Evolutionary conservation across 495 filamentous ascomycete genomes (phyloP), one percentile per base, ranked within the genome.

Genomic region (Trichoderma erinaceum): DNA sequence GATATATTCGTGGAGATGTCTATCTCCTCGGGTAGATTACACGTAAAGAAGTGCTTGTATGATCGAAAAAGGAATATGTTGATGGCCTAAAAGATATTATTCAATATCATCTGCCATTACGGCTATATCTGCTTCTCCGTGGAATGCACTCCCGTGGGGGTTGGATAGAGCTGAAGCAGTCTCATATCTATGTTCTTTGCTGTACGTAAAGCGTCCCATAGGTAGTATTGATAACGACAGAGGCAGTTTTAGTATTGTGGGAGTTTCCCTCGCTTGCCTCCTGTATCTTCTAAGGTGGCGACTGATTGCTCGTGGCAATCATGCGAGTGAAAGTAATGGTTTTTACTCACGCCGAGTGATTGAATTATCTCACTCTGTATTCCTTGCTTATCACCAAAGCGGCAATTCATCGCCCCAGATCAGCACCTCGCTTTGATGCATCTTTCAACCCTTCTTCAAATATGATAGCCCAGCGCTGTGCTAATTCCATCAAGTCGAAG

Each of bases 401-500:
- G 56, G 10, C 21, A 21, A 12, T 3, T 61, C 25, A 61, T 21
- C 56, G 56, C 27, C 56, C 56, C 11, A 61, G 25, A 18, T 61
- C 56, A 12, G 25, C 56, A 32, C 56, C 56, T 32, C 65, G 13
- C 11, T n/a, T 46, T 32, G 41, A 25, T n/a, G 41, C 41, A 35
- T 52, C 65, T n/a, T 29, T 13, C 41, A 66, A 18, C 6, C 65
- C 65, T 29, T 66, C 12, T 23, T 66, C 65, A 66, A 66, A 66
- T n/a, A 50, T 50, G 2, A 0, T 15, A 3, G 65, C 65, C 65
- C 65, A 66, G 7, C 15, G 65, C 41, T 16, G 27, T 11, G 83
- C 78, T 71, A 93, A 92, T 88, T 89, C 92, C 58, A 74, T 65
- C 74, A 91, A 77, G 70, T 89, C 82, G 5, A 43, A 66, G 41